Evolutionary conservation across 75 land plant genomes (phyloP), one percentile per base, ranked within the genome.

Genomic region (Ceratopteris richardii): DNA sequence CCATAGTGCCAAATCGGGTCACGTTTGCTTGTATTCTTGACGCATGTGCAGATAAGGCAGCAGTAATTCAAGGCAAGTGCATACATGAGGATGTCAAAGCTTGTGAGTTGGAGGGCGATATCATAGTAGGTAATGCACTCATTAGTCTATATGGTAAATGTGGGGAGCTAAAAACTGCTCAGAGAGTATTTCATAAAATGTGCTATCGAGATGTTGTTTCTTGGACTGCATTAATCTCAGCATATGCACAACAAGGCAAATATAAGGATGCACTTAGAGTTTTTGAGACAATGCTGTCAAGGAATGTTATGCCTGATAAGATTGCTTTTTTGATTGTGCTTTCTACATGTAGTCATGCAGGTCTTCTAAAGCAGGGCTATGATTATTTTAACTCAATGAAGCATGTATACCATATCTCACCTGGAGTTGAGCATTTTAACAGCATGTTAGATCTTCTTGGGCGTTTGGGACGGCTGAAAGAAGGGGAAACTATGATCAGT

Each of bases 1-100:
- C 12, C 21, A 14, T 63, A 11, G 19, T 14, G 0, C 71, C 68
- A 1, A 53, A 63, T 25, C 13, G 43, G 26, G 40, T 68, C 36
- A 44, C 69, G 18, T 51, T 68, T 51, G 31, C 57, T 20, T 47
- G 71, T 51, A 56, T 63, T 29, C 66, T 67, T 18, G 40, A 47
- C 1, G 69, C 69, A 14, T 67, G 66, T 25, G 23, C 65, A 11
- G 40, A 63, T 52, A 33, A 52, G 29, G 24, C 24, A 16, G 50
- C 30, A 12, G 4, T 2, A 42, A 21, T 19, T 19, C 20, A 27
- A 17, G 62, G 48, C 53, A 1, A 19, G n/a, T 20, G 25, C 20
- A 44, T 60, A 20, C 62, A 60, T 24, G 10, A 54, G 2, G 17
- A 25, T 28, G 7, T 44, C 4, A 18, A 40, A 20, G 20, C 1